Evolutionary conservation across 2,329 filamentous ascomycete genomes (phyloP).

Genomic region (Kalaharituber pfeilii): DNA sequence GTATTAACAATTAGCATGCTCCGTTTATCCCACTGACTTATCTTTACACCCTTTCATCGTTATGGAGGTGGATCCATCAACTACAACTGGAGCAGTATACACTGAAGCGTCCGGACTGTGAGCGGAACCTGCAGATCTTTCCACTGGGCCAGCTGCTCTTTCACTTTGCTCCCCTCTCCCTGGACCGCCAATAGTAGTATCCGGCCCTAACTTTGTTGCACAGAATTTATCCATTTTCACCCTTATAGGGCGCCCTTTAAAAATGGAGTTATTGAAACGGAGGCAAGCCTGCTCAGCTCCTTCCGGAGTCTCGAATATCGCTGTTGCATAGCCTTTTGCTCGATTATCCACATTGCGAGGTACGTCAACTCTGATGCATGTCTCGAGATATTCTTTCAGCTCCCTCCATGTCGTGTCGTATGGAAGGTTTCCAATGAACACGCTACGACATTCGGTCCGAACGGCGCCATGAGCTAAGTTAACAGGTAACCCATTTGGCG

Average conservation of each 20-base stretch:
- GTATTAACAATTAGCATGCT: no score
- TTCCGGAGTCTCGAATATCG: slow-evolving; percentile 15
- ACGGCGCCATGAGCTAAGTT: slow-evolving; percentile 20
- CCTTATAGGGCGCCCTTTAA: slow-evolving; percentile 17
- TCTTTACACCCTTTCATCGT: no score
- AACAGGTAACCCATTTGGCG: slow-evolving; percentile 18
- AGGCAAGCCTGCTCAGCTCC: slow-evolving; percentile 18
- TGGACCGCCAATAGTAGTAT: background rate
- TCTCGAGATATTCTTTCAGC: slow-evolving; percentile 15
- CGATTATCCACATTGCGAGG: slow-evolving; percentile 18
- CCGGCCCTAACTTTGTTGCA: slow-evolving; percentile 6
- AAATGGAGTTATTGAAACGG: slow-evolving; percentile 18
- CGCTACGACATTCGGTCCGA: slow-evolving; percentile 18
- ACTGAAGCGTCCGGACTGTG: background rate
- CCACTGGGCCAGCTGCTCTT: background rate
- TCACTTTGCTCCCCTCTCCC: background rate
- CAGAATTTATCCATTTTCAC: slow-evolving; percentile 17
- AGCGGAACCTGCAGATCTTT: background rate
- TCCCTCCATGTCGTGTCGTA: slow-evolving; percentile 20
- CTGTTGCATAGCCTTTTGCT: slow-evolving; percentile 20
- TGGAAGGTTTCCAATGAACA: slow-evolving; percentile 20
- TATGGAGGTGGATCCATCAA: background rate
- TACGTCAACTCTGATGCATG: slow-evolving; percentile 18
- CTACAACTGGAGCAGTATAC: background rate
- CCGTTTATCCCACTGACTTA: no score